A percentile compares a stretch with the other conserved stretches of the same genome.
These are phyloP conservation scores for Penicillium paneum DNA, from an alignment of 2,329 filamentous ascomycete species.

Conservation along the genomic window DNA sequence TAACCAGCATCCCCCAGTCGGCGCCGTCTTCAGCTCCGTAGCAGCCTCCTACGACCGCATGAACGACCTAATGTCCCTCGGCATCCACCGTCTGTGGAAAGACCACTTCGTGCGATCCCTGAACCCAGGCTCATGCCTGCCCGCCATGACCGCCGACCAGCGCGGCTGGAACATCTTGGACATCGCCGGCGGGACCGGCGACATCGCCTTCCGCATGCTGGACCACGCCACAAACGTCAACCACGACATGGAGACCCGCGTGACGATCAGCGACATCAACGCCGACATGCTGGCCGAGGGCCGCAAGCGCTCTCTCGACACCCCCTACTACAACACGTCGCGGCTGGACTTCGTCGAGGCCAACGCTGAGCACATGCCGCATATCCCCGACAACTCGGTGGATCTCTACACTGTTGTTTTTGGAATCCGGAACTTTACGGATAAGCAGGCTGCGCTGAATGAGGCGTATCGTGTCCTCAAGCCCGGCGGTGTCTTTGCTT, in stretches of 20 bases:
- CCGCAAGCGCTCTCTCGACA: conserved; percentile 67
- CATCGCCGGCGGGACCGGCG: conserved; percentile 92
- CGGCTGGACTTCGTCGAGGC: conserved; percentile 76
- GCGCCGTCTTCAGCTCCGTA: conserved; percentile 89
- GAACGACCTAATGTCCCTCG: conserved; percentile 99
- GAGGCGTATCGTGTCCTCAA: conserved; percentile 88
- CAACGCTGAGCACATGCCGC: conserved; percentile 74
- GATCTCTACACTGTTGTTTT: conserved; percentile 98
- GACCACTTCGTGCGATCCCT: conserved; percentile 92
- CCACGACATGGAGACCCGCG: conserved; percentile 72
- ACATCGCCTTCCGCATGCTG: conserved; percentile 95
- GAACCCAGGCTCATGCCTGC: conserved; percentile 67
- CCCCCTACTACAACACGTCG: conserved; percentile 55
- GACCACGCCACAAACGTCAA: conserved; percentile 80
- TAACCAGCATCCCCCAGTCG: conserved; percentile 53
- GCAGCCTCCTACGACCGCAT: conserved; percentile 94
- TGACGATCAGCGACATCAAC: conserved; percentile 96
- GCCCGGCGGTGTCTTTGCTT: conserved; percentile 93
- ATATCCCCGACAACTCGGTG: conserved; percentile 66
- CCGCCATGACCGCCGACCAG: conserved; percentile 31
- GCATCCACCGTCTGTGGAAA: conserved; percentile 95
- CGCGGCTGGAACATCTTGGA: conserved; percentile 76
- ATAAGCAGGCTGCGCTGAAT: conserved; percentile 76
- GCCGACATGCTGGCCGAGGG: conserved; percentile 90
- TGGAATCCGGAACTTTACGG: conserved; percentile 94